Evolutionary conservation across 2,329 filamentous ascomycete species (phyloP).

Genomic region (Colletotrichum orchidophilum): DNA sequence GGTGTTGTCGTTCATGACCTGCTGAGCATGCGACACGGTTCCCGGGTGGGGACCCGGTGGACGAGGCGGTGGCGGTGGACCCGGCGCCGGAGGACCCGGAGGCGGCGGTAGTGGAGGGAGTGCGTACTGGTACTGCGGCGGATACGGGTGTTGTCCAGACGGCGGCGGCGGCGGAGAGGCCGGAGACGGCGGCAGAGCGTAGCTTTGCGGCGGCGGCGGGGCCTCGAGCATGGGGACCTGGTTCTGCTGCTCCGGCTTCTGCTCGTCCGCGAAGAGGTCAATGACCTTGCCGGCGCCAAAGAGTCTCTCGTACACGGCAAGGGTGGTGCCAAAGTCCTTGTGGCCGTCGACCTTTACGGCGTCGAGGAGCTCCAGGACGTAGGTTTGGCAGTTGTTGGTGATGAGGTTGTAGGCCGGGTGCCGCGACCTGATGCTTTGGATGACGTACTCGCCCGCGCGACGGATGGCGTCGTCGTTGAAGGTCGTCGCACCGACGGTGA

Average conservation of each 20-base stretch:
- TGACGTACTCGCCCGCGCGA: constrained; percentile 61
- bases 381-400: constrained; percentile 69
- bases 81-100: not conserved
- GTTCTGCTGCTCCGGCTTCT: constrained; percentile 37
- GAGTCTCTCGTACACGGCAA: constrained; percentile 61
- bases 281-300: constrained; percentile 59
- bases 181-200: constrained; percentile 45
- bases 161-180: constrained; percentile 33
- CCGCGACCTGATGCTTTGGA: constrained; percentile 58
- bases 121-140: constrained; percentile 3
- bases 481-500: constrained; percentile 60
- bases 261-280: constrained; percentile 57
- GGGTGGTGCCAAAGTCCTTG: constrained; percentile 62
- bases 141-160: not conserved
- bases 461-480: constrained; percentile 64
- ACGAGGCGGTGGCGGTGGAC: constrained; percentile 13
- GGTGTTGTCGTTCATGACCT: constrained; percentile 65
- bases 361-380: constrained; percentile 61
- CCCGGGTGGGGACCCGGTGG: constrained; percentile 39
- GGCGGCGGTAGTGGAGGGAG: not conserved
- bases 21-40: constrained; percentile 58
- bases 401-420: constrained; percentile 66
- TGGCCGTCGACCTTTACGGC: constrained; percentile 61
- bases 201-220: constrained; percentile 9
- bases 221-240: constrained; percentile 6